Evolutionary conservation across 2,329 filamentous ascomycete species (phyloP).

Genomic region (Fusarium sp.): DNA sequence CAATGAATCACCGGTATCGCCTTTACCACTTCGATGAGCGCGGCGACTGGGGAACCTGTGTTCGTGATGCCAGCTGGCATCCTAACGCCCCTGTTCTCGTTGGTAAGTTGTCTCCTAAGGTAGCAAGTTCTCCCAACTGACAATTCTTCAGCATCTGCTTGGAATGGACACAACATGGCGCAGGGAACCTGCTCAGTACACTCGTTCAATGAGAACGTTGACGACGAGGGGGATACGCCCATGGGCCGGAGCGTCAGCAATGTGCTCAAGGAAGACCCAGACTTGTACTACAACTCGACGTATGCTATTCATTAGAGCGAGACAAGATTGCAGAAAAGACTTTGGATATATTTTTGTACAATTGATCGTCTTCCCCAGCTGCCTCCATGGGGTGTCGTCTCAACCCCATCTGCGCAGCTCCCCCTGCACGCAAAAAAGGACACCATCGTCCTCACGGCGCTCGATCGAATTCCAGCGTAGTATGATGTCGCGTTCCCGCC

Average conservation of each 20-base stretch:
- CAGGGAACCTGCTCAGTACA: slow-evolving; percentile 83
- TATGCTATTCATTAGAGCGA: slow-evolving; percentile 26
- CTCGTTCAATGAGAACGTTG: slow-evolving; percentile 76
- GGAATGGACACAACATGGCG: slow-evolving; percentile 82
- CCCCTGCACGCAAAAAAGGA: slow-evolving; percentile 21
- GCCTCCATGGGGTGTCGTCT: slow-evolving; percentile 13
- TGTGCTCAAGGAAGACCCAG: slow-evolving; percentile 60
- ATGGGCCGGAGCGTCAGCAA: slow-evolving; percentile 70
- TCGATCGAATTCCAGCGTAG: slow-evolving; percentile 36
- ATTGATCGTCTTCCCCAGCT: slow-evolving; percentile 30
- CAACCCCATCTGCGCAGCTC: slow-evolving; percentile 11
- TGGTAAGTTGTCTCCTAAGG: slow-evolving; percentile 55
- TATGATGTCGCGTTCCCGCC: slow-evolving; percentile 41
- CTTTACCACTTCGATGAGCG: slow-evolving; percentile 69
- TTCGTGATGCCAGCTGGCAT: slow-evolving; percentile 92
- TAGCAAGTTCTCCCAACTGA: slow-evolving; percentile 19
- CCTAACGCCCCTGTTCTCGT: slow-evolving; percentile 84
- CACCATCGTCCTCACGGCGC: slow-evolving; percentile 27
- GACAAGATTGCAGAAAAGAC: slow-evolving; percentile 28
- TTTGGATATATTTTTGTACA: slow-evolving; percentile 44
- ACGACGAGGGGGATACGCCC: slow-evolving; percentile 72
- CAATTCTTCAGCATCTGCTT: slow-evolving; percentile 74
- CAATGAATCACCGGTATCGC: slow-evolving; percentile 65
- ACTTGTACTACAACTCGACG: slow-evolving; percentile 39
- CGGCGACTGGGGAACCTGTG: slow-evolving; percentile 78